Percentiles rank a stretch among this genome's conserved stretches.
phyloP scores from a whole-genome alignment of 2,329 filamentous ascomycete genomes.

The Thelonectria discophora region DNA sequence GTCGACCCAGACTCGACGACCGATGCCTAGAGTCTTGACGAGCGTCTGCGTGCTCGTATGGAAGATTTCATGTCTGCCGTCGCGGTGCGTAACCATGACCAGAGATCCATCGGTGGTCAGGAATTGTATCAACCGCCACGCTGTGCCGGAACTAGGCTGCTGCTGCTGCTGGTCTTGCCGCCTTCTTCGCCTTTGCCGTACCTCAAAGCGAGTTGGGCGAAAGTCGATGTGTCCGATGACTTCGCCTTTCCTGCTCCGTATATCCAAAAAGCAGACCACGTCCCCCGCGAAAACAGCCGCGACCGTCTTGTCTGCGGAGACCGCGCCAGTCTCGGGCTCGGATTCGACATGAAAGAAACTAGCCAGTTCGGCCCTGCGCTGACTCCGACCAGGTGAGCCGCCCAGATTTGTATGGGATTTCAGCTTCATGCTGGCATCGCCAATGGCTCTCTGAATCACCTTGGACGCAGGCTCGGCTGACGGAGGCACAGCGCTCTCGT shows the following conservation, averaged over 20 bases:
- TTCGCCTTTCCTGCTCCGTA: not conserved
- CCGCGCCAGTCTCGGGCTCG: not conserved
- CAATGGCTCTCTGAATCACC: not conserved
- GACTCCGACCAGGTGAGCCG: not conserved
- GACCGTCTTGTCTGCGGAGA: not conserved
- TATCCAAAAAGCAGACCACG: not conserved
- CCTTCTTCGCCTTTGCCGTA: not conserved
- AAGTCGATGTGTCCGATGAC: not conserved
- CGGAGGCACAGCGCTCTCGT: not conserved
- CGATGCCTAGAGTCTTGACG: not conserved
- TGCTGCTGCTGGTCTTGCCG: not conserved
- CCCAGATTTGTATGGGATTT: too few relatives aligned
- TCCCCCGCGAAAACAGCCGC: not conserved
- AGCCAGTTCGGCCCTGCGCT: not conserved
- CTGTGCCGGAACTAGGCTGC: not conserved
- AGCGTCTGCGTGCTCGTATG: not conserved
- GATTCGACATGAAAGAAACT: not conserved
- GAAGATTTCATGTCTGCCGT: not conserved
- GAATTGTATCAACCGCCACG: not conserved
- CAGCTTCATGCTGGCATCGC: too few relatives aligned
- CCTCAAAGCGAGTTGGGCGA: not conserved
- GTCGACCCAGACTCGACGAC: not conserved
- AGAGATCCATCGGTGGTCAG: slow-evolving; percentile 1
- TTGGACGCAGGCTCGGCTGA: not conserved
- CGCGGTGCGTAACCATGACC: not conserved